These are phyloP conservation scores for Glaciozyma martinii DNA, from an alignment of 768 basidiomycete species.

Conservation along the genomic window DNA sequence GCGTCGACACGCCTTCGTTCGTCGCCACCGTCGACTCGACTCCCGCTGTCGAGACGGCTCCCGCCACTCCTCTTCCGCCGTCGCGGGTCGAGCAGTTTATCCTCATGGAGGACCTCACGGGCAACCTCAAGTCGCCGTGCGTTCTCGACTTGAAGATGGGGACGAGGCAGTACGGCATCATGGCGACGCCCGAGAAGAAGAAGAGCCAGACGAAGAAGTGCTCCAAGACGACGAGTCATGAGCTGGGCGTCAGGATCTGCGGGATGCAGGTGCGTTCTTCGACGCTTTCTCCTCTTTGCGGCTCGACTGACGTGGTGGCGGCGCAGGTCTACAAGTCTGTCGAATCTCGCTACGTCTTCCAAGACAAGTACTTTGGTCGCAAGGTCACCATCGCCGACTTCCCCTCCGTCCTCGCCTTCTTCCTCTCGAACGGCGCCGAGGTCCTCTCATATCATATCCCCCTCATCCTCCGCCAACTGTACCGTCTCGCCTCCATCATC, in stretches of 20 bases:
- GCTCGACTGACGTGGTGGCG: neutral
- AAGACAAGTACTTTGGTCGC: conserved; percentile 94
- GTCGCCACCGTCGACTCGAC: neutral
- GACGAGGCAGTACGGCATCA: conserved; percentile 96
- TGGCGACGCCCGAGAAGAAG: conserved; percentile 84
- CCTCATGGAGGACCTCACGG: conserved; percentile 97
- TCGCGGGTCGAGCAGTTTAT: conserved; percentile 95
- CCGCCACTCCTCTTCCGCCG: conserved; percentile 12
- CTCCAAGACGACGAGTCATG: conserved; percentile 84
- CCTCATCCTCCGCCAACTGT: conserved; percentile 76
- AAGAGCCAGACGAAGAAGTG: conserved; percentile 98
- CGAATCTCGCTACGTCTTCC: conserved; percentile 74
- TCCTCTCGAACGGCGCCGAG: conserved; percentile 72
- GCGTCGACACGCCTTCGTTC: neutral
- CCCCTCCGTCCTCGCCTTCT: conserved; percentile 66
- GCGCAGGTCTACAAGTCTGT: conserved; percentile 82
- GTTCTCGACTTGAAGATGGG: conserved; percentile 99
- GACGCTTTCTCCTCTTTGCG: neutral
- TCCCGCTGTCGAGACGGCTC: neutral
- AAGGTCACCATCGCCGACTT: conserved; percentile 82
- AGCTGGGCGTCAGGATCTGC: conserved; percentile 84
- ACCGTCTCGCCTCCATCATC: conserved; percentile 85
- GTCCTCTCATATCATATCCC: conserved; percentile 89
- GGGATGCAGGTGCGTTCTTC: conserved; percentile 83
- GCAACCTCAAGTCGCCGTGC: conserved; percentile 78